Evolutionary conservation across 2,329 filamentous ascomycete species (phyloP), one percentile per base, ranked within the genome.

Genomic region (Pyrenophora seminiperda): DNA sequence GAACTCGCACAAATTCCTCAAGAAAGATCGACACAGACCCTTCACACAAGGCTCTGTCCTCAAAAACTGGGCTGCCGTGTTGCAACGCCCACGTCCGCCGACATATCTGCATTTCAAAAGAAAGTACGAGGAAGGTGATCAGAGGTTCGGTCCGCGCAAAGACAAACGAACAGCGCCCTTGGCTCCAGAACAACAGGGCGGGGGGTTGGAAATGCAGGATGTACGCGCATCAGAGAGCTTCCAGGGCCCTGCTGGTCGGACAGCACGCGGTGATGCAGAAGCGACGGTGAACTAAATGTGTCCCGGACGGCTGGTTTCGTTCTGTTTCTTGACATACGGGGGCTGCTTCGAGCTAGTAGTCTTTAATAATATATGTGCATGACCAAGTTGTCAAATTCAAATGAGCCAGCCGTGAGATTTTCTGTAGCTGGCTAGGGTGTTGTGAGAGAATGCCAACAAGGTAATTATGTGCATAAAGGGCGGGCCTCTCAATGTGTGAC

Each of bases 1-100:
- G 58, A 96, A 96, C 75, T 92, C 89, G 4, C 91, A 96, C 75
- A 97, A 97, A 73, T 97, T 99, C 71, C 78, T 88, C 56, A 95
- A 94, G 76, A 88, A 88, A 63, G 93, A 99, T 71, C 85, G 94
- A 10, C 95, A 96, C 73, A 82, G 92, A 34, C 91, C 94, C 1
- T 99, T 96, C 64, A 92, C 86, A 1, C 91, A 95, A 67, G 87
- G 86, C 29, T 88, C 79, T 59, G 77, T 88, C 39, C 73, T 88
- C 65, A 87, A 82, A 65, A 99, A 99, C 73, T 91, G 90, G 82
- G 73, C 89, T 30, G 82, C 86, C 6, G 91, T 97, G 10, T 79
- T 97, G 41, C 87, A 86, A 61, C 86, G 93, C 40, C 92, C 94
- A 10, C 83, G 92, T 15, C 86, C 91, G 15, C 92, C 93, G 6